Evolutionary conservation across 169 alveolate genomes (phyloP).

Genomic region (Perkinsus marinus): DNA sequence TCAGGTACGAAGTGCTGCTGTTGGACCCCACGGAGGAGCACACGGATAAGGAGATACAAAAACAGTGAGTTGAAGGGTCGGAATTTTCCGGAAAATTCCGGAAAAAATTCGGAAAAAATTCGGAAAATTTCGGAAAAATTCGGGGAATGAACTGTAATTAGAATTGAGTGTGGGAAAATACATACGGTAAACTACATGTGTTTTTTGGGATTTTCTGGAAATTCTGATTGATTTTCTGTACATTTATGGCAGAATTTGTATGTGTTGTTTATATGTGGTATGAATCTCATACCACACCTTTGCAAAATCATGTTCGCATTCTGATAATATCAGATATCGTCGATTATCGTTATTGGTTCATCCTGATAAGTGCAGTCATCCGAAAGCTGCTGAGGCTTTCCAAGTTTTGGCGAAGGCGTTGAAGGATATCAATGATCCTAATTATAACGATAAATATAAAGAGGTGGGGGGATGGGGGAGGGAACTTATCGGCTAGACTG

Average conservation of each 20-base stretch:
- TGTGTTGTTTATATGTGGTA: no score
- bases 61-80: background rate
- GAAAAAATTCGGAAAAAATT: background rate
- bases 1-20: background rate
- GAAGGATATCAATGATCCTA: slow-evolving; percentile 4
- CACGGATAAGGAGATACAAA: background rate
- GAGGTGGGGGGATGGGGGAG: background rate
- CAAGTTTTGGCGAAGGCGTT: slow-evolving; percentile 8
- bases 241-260: no score
- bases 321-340: slow-evolving; percentile 21
- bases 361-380: slow-evolving; percentile 35
- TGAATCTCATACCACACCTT: no score
- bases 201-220: no score
- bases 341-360: slow-evolving; percentile 33
- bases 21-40: background rate
- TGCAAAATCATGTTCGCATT: no score
- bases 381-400: slow-evolving; percentile 36
- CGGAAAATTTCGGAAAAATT: no score
- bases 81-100: background rate
- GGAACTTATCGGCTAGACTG: background rate
- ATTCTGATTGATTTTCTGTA: no score
- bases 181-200: no score
- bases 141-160: no score
- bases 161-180: no score
- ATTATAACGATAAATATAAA: background rate